Conservation (phyloP, 768 basidiomycete species). For the Termitomyces sp. region DNA sequence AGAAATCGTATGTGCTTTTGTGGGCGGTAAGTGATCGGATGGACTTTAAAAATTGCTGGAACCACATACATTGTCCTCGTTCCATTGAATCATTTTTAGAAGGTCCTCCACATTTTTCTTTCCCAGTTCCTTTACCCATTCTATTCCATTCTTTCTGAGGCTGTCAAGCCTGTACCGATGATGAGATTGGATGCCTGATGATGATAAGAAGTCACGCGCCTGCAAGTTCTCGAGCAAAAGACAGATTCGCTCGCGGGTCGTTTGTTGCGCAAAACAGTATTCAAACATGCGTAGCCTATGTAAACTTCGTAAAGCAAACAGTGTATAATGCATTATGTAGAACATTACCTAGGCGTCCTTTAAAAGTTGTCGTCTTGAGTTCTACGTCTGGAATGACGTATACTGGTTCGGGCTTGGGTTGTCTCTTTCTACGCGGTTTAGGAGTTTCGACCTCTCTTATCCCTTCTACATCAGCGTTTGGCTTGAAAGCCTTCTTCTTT, state of each 20-base stretch:
- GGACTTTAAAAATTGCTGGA: no score
- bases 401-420: slow-evolving; percentile 43
- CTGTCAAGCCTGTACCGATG: slow-evolving; percentile 59
- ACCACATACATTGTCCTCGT: slow-evolving; percentile 69
- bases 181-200: not conserved
- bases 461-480: not conserved
- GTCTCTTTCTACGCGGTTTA: slow-evolving; percentile 21
- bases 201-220: slow-evolving; percentile 31
- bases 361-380: slow-evolving; percentile 65
- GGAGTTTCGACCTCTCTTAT: slow-evolving; percentile 1
- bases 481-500: not conserved
- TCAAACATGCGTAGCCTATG: slow-evolving; percentile 77
- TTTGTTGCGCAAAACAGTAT: slow-evolving; percentile 72
- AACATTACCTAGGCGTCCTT: slow-evolving; percentile 53
- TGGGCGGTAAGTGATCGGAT: not conserved
- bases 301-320: not conserved
- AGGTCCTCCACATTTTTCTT: slow-evolving; percentile 74
- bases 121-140: slow-evolving; percentile 81
- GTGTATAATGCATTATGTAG: not conserved
- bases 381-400: slow-evolving; percentile 75
- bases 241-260: slow-evolving; percentile 64
- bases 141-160: slow-evolving; percentile 76
- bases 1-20: slow-evolving; percentile 76
- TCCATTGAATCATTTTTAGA: slow-evolving; percentile 81
- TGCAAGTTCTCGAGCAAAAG: slow-evolving; percentile 75